Percentiles rank a stretch among this genome's conserved stretches.
These are phyloP conservation scores for Sphaerobolus stellatus DNA, from an alignment of 1,284 basidiomycete genomes.

Conservation along the genomic window DNA sequence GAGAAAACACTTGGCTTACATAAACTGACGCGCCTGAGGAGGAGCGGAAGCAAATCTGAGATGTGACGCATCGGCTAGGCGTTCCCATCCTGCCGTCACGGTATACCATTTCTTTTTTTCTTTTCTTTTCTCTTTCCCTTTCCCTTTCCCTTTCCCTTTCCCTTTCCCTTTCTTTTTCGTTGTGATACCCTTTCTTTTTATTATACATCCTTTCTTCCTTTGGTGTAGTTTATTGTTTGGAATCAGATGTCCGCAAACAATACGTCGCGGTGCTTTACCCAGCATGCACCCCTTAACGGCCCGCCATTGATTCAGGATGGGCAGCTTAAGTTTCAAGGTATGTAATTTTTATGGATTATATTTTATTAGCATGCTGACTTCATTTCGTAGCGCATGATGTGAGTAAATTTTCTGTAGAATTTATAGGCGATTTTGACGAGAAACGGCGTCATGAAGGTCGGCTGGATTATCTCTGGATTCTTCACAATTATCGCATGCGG, in stretches of 20 bases:
- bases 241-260: neutral
- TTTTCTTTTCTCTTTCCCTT: neutral
- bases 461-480: conserved; percentile 68
- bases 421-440: neutral
- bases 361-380: conserved; percentile 4
- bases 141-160: neutral
- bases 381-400: conserved; percentile 48
- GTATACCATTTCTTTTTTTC: neutral
- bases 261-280: conserved; percentile 35
- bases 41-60: no score
- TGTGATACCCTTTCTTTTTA: no score
- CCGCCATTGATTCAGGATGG: conserved; percentile 65
- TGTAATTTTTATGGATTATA: conserved; percentile 18
- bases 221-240: neutral
- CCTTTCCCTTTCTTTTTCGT: no score
- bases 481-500: conserved; percentile 57
- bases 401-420: conserved; percentile 13
- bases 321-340: conserved; percentile 61
- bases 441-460: conserved; percentile 44
- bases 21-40: no score
- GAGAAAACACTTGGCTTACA: no score
- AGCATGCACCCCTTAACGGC: conserved; percentile 39
- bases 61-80: neutral
- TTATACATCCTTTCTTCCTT: neutral
- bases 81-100: neutral